phyloP scores from a whole-genome alignment of 257 asterid genomes.

The Solanum lignicaule region DNA sequence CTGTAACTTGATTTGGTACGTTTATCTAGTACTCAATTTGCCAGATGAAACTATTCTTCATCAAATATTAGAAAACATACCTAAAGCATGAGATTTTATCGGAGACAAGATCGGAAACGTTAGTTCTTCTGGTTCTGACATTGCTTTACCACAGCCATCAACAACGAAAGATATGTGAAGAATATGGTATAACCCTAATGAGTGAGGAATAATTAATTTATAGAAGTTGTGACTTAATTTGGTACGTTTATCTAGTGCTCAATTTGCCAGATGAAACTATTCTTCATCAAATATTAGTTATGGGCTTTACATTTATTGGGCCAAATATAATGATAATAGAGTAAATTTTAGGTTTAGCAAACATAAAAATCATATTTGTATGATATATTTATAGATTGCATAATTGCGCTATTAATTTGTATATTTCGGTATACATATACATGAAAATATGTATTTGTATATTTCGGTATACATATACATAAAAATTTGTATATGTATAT shows the following conservation, averaged over 20 bases:
- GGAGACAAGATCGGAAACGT: neutral
- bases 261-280: neutral
- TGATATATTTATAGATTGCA: too few species aligned
- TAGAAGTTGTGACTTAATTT: neutral
- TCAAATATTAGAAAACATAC: neutral
- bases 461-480: too few species aligned
- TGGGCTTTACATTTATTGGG: neutral
- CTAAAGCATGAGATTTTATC: neutral
- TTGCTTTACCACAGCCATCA: neutral
- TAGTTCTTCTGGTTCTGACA: neutral
- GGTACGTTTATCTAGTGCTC: neutral
- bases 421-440: too few species aligned
- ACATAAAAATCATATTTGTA: too few species aligned
- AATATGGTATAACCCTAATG: neutral
- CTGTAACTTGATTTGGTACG: neutral
- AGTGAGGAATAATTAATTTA: neutral
- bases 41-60: neutral
- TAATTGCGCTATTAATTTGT: too few species aligned
- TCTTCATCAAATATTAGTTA: too few species aligned
- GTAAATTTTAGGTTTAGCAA: too few species aligned
- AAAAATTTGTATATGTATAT: too few species aligned
- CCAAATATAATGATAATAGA: neutral
- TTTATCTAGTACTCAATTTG: neutral
- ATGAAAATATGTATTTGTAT: too few species aligned
- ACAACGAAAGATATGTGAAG: neutral